Evolutionary conservation across 75 land plant genomes (phyloP), one percentile per base, ranked within the genome.

Genomic region (Adiantum capillusveneris): DNA sequence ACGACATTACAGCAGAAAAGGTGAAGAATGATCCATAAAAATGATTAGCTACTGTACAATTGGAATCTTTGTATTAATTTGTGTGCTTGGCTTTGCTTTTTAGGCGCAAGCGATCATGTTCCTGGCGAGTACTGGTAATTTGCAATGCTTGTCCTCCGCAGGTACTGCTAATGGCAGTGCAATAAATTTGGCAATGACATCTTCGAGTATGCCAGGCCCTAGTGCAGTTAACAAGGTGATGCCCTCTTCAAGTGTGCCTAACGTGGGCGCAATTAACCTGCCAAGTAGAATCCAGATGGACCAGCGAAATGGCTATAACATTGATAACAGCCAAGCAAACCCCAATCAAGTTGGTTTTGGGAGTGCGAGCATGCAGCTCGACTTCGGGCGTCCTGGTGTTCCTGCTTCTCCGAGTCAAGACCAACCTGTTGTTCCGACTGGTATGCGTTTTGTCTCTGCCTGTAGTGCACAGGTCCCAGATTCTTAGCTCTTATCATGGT

Each of bases 101-200:
- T 76, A 81, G 84, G 84, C 75, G 25, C 80, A 78, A 57, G 84
- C 81, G 58, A 74, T 81, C 1, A 78, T 81, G 84, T 70, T 78
- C 14, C 41, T 81, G 48, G 84, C 84, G 44, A 76, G 75, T 1
- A 78, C 43, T 58, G 69, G 65, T 30, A 54, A n/a, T 24, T 44
- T 61, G 58, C 25, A 9, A 21, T 34, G 5, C 57, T 31, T 62
- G n/a, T 62, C 21, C 25, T 25, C 24, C 34, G 34, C 49, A 51
- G 31, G 9, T 34, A 9, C 37, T 34, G 7, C 9, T 9, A 5
- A 34, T 34, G 37, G 37, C 37, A 34, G 37, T 34, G 37, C 3
- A 9, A 34, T 5, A 34, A 34, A 34, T 5, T 5, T 34, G 37
- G 37, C 3, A 34, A 9, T 34, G 37, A 34, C 37, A 34, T 9